A percentile compares a stretch with the other conserved stretches of the same genome.
Conservation (phyloP, 352 stramenopile genomes). For the Pythium phragmiticola region DNA sequence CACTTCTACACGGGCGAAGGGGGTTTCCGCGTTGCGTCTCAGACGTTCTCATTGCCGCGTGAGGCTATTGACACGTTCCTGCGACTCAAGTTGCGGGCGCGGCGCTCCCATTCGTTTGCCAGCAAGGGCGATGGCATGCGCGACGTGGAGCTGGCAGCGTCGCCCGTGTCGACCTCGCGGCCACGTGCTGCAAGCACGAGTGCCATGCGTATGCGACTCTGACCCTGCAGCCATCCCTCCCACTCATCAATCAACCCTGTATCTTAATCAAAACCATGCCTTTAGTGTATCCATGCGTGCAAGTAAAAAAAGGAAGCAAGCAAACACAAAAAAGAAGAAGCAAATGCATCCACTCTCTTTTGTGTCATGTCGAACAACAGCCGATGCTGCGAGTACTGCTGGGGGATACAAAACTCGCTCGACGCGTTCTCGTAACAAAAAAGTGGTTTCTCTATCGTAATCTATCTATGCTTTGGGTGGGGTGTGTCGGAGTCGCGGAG, state of each 20-base stretch:
- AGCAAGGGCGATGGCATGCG: slow-evolving; percentile 57
- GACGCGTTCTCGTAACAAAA: slow-evolving; percentile 1
- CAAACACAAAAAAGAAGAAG: neutral
- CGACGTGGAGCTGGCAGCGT: slow-evolving; percentile 28
- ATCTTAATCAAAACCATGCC: neutral
- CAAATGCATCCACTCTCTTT: neutral
- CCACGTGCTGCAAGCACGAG: slow-evolving; percentile 23
- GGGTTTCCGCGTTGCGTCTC: slow-evolving; percentile 37
- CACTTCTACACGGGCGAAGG: slow-evolving; percentile 55
- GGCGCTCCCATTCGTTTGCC: slow-evolving; percentile 27
- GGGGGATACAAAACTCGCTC: neutral
- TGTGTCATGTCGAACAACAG: neutral
- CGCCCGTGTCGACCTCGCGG: slow-evolving; percentile 13
- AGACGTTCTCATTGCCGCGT: slow-evolving; percentile 48
- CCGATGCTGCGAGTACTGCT: neutral
- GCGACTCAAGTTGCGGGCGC: slow-evolving; percentile 46
- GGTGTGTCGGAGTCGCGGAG: neutral
- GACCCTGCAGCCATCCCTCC: neutral
- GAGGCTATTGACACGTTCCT: slow-evolving; percentile 59
- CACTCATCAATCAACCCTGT: neutral
- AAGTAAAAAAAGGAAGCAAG: neutral
- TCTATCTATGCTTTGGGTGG: slow-evolving; percentile 22
- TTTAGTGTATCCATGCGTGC: neutral
- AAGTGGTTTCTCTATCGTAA: slow-evolving; percentile 21
- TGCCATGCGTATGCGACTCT: slow-evolving; percentile 16